A percentile compares a stretch with the other conserved stretches of the same genome.
These are phyloP conservation scores for Hyaloscypha hepaticicola DNA, from an alignment of 495 filamentous ascomycete species.

Conservation along the genomic window DNA sequence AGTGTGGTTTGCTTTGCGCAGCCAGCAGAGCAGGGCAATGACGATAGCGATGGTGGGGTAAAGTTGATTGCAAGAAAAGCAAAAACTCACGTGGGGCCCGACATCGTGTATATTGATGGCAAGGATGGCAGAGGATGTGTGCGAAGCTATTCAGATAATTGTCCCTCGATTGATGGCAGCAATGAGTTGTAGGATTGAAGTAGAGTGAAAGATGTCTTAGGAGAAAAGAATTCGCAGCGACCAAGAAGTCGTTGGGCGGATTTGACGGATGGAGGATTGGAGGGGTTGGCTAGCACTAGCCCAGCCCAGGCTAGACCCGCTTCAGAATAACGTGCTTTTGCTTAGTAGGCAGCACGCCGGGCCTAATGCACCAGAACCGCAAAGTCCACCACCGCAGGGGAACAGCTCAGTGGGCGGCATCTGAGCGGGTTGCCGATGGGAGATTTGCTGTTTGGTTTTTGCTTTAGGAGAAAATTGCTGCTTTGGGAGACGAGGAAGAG, in stretches of 20 bases:
- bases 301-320: neutral
- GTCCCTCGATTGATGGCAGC: neutral
- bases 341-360: constrained; percentile 4
- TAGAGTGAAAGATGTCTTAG: constrained; percentile 29
- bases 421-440: constrained; percentile 15
- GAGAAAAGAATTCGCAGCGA: constrained; percentile 33
- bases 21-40: constrained; percentile 13
- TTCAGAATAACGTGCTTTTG: neutral
- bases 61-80: constrained; percentile 5
- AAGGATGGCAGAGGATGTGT: neutral
- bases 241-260: constrained; percentile 23
- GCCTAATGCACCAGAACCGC: neutral
- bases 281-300: constrained; percentile 17
- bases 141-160: neutral
- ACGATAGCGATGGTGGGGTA: constrained; percentile 33
- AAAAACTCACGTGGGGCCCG: constrained; percentile 31
- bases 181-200: constrained; percentile 22
- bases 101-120: constrained; percentile 24
- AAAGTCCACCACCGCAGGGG: constrained; percentile 22
- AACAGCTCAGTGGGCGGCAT: constrained; percentile 5
- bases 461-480: constrained; percentile 11
- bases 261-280: constrained; percentile 3
- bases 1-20: constrained; percentile 2
- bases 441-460: neutral
- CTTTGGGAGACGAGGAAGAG: too few relatives aligned